phyloP scores from a whole-genome alignment of 441 rosid genomes.

The Jatropha podagrica region DNA sequence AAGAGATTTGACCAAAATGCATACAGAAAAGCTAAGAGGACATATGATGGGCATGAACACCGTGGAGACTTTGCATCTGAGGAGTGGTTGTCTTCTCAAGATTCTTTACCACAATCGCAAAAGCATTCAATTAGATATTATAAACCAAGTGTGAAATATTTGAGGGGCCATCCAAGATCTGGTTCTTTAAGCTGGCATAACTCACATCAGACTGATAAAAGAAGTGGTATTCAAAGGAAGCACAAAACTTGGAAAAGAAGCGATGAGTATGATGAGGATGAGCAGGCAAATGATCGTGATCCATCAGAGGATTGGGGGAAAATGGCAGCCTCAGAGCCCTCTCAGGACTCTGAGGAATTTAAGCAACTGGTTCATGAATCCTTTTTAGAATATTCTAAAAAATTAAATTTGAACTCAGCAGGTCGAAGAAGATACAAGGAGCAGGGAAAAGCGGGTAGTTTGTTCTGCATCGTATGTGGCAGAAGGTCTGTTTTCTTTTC shows the following conservation, averaged over 20 bases:
- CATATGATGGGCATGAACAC: constrained; percentile 29
- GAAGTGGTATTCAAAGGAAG: constrained; percentile 38
- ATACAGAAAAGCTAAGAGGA: constrained; percentile 33
- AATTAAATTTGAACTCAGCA: constrained; percentile 43
- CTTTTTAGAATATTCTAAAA: constrained; percentile 47
- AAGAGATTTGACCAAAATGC: constrained; percentile 28
- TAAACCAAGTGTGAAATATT: constrained; percentile 36
- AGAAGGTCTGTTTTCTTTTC: constrained; percentile 51
- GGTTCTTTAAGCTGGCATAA: constrained; percentile 33
- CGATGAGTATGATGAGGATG: constrained; percentile 39
- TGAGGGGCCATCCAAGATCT: constrained; percentile 36
- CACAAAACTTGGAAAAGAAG: constrained; percentile 46
- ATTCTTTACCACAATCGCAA: constrained; percentile 34
- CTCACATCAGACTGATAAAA: constrained; percentile 40
- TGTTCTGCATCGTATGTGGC: constrained; percentile 70
- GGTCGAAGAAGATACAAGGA: constrained; percentile 58
- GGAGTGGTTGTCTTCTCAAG: constrained; percentile 35
- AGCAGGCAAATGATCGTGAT: constrained; percentile 36
- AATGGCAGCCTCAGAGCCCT: constrained; percentile 36
- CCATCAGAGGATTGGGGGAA: constrained; percentile 36
- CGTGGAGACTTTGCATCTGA: constrained; percentile 34
- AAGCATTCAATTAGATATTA: constrained; percentile 35
- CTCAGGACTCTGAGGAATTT: constrained; percentile 59
- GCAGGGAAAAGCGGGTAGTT: constrained; percentile 62
- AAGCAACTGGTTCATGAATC: constrained; percentile 54